Evolutionary conservation across 2,329 filamentous ascomycete species (phyloP), one percentile per base, ranked within the genome.

Genomic region (Ophiostoma sp.): DNA sequence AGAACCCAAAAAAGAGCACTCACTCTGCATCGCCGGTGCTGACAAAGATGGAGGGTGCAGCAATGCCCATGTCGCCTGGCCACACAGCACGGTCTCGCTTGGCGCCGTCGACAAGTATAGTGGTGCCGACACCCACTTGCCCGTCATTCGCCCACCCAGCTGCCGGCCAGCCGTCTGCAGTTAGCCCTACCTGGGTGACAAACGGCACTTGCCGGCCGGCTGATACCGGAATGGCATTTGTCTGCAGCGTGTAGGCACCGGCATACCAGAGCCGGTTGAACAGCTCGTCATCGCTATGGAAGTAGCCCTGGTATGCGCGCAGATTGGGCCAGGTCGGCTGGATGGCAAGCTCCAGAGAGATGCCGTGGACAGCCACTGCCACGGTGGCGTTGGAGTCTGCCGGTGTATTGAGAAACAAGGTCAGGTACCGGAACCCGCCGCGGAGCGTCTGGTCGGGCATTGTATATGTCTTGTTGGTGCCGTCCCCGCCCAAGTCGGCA

Each of bases 191-290:
- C 27, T 54, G 20, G 20, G 57, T 4, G 1, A 62, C 57, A 80
- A 83, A 74, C 1, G 78, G 76, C 3, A 76, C 73, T 36, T 73
- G 75, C 23, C 78, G 76, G 20, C 77, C 77, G 4, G 76, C 77
- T 54, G 74, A 70, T 3, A 76, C 75, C 7, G 78, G 77, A 20
- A 78, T 76, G 6, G 76, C 75, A 52, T 79, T 79, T 27, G 78
- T 79, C 75, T 78, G 79, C 44, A 82, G 74, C 0, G 81, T 83
- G 71, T 83, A 83, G 5, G 82, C 81, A n/a, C 83, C 82, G 66
- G 77, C 77, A 73, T 85, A 85, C 83, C 83, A 85, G 69, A 85
- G 82, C 7, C 80, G 79, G 75, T 87, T 87, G 68, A 88, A 78
- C 35, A 83, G 75, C 20, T 82, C 79, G 74, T 83, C 82, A 57